Evolutionary conservation across 306 rosid genomes (phyloP).

Genomic region (Medicago lupulina): DNA sequence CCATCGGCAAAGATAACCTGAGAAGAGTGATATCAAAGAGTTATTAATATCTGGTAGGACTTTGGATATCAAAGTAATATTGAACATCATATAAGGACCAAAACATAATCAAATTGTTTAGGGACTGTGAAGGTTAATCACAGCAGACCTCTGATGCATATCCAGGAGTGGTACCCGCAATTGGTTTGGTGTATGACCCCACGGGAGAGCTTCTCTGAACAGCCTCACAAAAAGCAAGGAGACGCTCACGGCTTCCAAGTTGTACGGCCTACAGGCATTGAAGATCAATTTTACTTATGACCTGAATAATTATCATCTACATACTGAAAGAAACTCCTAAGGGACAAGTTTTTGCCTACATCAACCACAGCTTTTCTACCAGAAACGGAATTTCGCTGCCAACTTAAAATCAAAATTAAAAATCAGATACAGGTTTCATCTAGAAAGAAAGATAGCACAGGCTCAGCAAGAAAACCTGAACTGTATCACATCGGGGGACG

Average conservation of each 20-base stretch:
- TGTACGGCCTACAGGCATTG: slow-evolving; percentile 71
- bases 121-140: slow-evolving; percentile 1
- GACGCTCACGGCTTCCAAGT: slow-evolving; percentile 78
- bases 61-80: slow-evolving; percentile 6
- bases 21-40: slow-evolving; percentile 35
- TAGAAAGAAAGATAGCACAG: neutral
- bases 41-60: slow-evolving; percentile 15
- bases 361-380: slow-evolving; percentile 19
- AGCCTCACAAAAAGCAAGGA: slow-evolving; percentile 91
- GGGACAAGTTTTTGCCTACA: slow-evolving; percentile 20
- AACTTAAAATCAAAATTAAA: slow-evolving; percentile 10
- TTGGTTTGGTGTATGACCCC: slow-evolving; percentile 80
- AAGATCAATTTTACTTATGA: slow-evolving; percentile 4
- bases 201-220: slow-evolving; percentile 95
- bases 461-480: slow-evolving; percentile 65
- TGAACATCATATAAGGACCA: slow-evolving; percentile 16
- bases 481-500: slow-evolving; percentile 70
- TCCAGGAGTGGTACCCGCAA: slow-evolving; percentile 87
- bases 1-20: slow-evolving; percentile 98
- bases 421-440: neutral
- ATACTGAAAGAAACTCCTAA: slow-evolving; percentile 21
- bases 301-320: slow-evolving; percentile 10
- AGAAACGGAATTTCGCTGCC: slow-evolving; percentile 7
- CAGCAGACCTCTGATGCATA: slow-evolving; percentile 91
- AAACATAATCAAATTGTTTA: slow-evolving; percentile 23